Evolutionary conservation across 371 early-diverging fungal species (phyloP).

Genomic region (Rhizopus delemar): DNA sequence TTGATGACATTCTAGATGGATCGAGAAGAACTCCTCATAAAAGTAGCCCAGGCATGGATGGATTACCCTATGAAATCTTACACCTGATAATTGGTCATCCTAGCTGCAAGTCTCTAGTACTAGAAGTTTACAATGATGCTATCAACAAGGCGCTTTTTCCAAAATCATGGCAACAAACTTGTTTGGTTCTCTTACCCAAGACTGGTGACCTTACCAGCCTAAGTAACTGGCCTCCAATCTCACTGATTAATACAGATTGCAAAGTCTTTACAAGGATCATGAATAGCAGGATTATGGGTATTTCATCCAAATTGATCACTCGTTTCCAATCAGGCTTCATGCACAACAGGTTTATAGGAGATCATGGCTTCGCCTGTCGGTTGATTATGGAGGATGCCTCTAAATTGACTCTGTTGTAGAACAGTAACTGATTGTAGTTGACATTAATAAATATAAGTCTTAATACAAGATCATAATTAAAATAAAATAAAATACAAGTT

Average conservation of each 20-base stretch:
- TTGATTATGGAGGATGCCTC: conserved; percentile 4
- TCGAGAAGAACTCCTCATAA: no score
- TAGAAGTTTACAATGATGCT: neutral
- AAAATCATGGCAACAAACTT: neutral
- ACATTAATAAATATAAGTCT: no score
- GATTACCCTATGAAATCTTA: conserved; percentile 27
- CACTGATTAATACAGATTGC: conserved; percentile 10
- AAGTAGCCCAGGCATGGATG: conserved; percentile 23
- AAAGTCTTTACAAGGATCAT: conserved; percentile 11
- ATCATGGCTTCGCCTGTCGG: neutral
- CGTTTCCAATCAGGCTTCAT: neutral
- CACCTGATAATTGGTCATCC: neutral
- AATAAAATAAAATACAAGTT: no score
- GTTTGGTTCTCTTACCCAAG: conserved; percentile 18
- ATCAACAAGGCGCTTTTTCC: neutral
- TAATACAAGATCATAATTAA: no score
- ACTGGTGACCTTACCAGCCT: conserved; percentile 15
- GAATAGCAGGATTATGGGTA: neutral
- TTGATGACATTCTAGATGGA: no score
- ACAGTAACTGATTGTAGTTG: no score
- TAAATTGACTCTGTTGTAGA: no score
- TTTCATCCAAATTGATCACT: no score
- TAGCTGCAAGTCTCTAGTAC: neutral
- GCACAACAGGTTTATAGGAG: conserved; percentile 8
- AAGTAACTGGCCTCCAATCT: conserved; percentile 13